Percentiles rank a stretch among this genome's conserved stretches.
Conservation (phyloP, 768 basidiomycete species). For the Holtermanniella nyarrowii region DNA sequence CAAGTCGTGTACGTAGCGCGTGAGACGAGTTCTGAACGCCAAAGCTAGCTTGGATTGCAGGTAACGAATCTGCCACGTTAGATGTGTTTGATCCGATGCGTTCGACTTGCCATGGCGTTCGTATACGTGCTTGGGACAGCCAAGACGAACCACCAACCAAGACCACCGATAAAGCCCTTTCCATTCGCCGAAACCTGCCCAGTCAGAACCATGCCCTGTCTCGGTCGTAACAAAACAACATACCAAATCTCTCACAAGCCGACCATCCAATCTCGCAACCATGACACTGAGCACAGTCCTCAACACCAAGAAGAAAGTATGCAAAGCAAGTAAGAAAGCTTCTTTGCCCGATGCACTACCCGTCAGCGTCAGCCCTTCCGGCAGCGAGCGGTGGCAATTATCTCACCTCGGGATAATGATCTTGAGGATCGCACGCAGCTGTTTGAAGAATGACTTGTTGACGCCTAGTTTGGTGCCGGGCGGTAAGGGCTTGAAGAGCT, state of each 20-base stretch:
- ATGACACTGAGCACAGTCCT: slow-evolving; percentile 78
- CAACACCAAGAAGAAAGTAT: slow-evolving; percentile 74
- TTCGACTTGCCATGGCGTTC: slow-evolving; percentile 68
- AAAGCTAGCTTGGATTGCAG: slow-evolving; percentile 78
- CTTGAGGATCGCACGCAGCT: slow-evolving; percentile 63
- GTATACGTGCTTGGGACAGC: slow-evolving; percentile 91
- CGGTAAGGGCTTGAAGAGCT: slow-evolving; percentile 55
- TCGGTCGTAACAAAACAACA: slow-evolving; percentile 11
- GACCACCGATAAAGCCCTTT: slow-evolving; percentile 66
- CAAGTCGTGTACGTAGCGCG: slow-evolving; percentile 81
- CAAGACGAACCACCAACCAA: slow-evolving; percentile 78
- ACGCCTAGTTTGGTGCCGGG: slow-evolving; percentile 50
- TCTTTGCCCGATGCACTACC: slow-evolving; percentile 49
- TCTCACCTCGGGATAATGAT: slow-evolving; percentile 56
- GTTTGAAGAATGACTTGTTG: slow-evolving; percentile 57
- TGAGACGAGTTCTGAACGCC: slow-evolving; percentile 70
- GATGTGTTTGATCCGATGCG: too few species aligned
- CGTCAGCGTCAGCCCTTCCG: neutral
- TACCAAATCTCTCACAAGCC: slow-evolving; percentile 78
- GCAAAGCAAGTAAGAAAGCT: slow-evolving; percentile 58
- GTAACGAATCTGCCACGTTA: slow-evolving; percentile 69
- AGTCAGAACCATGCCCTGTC: neutral
- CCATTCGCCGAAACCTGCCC: slow-evolving; percentile 66
- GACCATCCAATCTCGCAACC: slow-evolving; percentile 79
- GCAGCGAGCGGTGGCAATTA: neutral